phyloP scores from a whole-genome alignment of 805 yeast species.

The Kockiozyma suomiensis region DNA sequence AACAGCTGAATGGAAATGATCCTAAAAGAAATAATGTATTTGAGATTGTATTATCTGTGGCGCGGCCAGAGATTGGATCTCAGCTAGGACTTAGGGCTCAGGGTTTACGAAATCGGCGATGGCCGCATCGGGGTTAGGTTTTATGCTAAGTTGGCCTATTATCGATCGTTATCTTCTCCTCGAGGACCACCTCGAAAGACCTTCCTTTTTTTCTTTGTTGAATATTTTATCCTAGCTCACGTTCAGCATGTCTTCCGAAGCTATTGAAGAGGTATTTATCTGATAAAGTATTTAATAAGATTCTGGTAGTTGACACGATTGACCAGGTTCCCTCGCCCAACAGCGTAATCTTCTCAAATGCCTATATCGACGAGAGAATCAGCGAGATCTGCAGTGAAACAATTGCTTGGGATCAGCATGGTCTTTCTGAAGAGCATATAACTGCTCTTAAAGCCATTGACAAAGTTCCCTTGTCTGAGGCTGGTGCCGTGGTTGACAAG shows the following conservation, averaged over 20 bases:
- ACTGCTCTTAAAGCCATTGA: constrained; percentile 57
- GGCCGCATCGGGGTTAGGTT: constrained; percentile 7
- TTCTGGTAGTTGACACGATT: too few relatives aligned
- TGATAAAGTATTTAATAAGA: too few relatives aligned
- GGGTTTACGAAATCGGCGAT: background rate
- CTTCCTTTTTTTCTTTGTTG: background rate
- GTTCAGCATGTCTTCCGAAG: constrained; percentile 21
- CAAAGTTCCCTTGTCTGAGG: constrained; percentile 42
- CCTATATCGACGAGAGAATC: constrained; percentile 60
- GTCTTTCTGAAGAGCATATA: constrained; percentile 69
- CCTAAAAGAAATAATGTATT: too few relatives aligned
- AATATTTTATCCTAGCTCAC: background rate
- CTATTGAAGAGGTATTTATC: constrained; percentile 6
- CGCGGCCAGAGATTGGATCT: background rate
- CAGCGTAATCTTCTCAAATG: constrained; percentile 59
- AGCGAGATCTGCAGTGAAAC: constrained; percentile 64
- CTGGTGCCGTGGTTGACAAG: constrained; percentile 23
- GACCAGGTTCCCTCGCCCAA: constrained; percentile 35
- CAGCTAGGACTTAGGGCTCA: background rate
- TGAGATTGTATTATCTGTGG: too few relatives aligned
- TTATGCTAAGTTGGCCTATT: constrained; percentile 3
- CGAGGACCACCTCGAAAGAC: background rate
- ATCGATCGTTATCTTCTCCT: constrained; percentile 17
- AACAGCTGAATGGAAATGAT: too few relatives aligned
- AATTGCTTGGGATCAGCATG: constrained; percentile 90